Percentiles rank a stretch among this genome's conserved stretches.
These are phyloP conservation scores for Anethum foeniculum DNA, from an alignment of 140 eudicot species.

Conservation along the genomic window DNA sequence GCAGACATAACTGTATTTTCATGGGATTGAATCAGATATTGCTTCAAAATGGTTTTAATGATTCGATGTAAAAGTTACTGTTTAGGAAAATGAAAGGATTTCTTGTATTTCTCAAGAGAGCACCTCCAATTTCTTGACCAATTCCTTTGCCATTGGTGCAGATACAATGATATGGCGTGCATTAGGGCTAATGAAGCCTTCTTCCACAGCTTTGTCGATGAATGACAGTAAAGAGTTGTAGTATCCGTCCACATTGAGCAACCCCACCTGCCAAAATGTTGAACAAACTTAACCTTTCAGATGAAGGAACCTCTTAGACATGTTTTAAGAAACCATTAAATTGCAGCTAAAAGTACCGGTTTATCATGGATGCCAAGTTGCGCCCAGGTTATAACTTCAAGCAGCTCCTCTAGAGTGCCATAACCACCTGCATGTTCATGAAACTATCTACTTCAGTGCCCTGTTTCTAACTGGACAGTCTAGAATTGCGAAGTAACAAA, in stretches of 20 bases:
- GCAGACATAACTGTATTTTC: background rate
- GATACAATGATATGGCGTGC: slow-evolving; percentile 84
- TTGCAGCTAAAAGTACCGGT: slow-evolving; percentile 43
- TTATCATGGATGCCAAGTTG: slow-evolving; percentile 89
- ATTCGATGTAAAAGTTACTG: background rate
- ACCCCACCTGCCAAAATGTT: slow-evolving; percentile 52
- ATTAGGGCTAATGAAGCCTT: slow-evolving; percentile 69
- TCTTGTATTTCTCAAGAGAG: background rate
- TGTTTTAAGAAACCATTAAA: background rate
- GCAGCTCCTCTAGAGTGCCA: slow-evolving; percentile 89
- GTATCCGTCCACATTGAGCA: slow-evolving; percentile 83
- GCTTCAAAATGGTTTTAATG: background rate
- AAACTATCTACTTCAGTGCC: background rate
- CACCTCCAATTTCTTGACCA: slow-evolving; percentile 83
- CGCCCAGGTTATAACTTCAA: slow-evolving; percentile 94
- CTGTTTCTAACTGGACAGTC: background rate
- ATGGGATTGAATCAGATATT: background rate
- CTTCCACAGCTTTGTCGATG: slow-evolving; percentile 86
- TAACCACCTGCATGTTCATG: slow-evolving; percentile 59
- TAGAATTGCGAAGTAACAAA: background rate
- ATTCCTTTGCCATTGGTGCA: slow-evolving; percentile 69
- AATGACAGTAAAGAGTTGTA: slow-evolving; percentile 67
- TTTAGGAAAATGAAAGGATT: background rate
- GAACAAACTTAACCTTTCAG: background rate
- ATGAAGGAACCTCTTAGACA: background rate